Evolutionary conservation across 2,329 filamentous ascomycete genomes (phyloP).

Genomic region (Dissoconium aciculare): DNA sequence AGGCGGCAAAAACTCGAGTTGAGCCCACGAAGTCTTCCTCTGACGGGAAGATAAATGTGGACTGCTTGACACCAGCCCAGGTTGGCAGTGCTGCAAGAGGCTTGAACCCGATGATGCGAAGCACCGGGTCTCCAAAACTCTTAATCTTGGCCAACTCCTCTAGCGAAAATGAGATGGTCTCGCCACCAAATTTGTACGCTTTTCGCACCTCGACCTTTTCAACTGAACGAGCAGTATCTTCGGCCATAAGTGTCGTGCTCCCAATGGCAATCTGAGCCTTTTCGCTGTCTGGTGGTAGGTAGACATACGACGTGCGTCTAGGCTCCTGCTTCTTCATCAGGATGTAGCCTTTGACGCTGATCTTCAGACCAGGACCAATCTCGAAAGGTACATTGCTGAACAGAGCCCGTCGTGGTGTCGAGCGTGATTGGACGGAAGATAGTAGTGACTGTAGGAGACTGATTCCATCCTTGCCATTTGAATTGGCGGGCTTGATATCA

Average conservation of each 20-base stretch:
- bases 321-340: slow-evolving; percentile 72
- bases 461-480: slow-evolving; percentile 59
- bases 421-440: slow-evolving; percentile 80
- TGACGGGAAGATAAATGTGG: slow-evolving; percentile 84
- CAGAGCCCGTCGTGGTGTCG: slow-evolving; percentile 67
- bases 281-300: slow-evolving; percentile 57
- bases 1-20: slow-evolving; percentile 76
- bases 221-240: slow-evolving; percentile 61
- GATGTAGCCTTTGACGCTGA: slow-evolving; percentile 88
- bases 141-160: slow-evolving; percentile 69
- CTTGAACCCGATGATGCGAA: slow-evolving; percentile 92
- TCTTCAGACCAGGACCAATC: slow-evolving; percentile 66
- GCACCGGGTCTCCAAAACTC: slow-evolving; percentile 65
- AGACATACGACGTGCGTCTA: slow-evolving; percentile 73
- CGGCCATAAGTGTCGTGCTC: slow-evolving; percentile 59
- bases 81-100: slow-evolving; percentile 55
- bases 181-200: slow-evolving; percentile 90
- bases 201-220: slow-evolving; percentile 73
- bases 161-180: slow-evolving; percentile 69
- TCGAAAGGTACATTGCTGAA: slow-evolving; percentile 83
- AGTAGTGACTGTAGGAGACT: slow-evolving; percentile 65
- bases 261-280: slow-evolving; percentile 64
- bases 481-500: slow-evolving; percentile 40
- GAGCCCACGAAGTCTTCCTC: slow-evolving; percentile 84
- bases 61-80: slow-evolving; percentile 76